Evolutionary conservation across 305 asterid species (phyloP).

Genomic region (Fraxinus baroniana): DNA sequence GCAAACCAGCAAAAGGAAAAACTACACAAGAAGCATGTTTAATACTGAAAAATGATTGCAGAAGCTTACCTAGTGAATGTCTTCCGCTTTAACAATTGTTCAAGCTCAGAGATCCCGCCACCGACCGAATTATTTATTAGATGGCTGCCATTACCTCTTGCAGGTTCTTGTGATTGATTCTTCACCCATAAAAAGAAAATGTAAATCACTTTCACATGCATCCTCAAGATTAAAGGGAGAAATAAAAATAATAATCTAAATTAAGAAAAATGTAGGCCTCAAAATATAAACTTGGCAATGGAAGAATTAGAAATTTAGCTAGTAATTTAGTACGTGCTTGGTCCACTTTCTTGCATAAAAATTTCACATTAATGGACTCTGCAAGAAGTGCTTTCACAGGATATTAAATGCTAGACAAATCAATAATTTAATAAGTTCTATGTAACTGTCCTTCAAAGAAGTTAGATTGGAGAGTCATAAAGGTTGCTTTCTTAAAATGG

Average conservation of each 20-base stretch:
- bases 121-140: slow-evolving; percentile 27
- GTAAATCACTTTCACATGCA: neutral
- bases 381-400: neutral
- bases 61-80: slow-evolving; percentile 61
- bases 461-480: neutral
- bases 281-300: neutral
- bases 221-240: neutral
- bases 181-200: slow-evolving; percentile 30
- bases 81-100: slow-evolving; percentile 67
- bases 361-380: neutral
- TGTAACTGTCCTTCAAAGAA: neutral
- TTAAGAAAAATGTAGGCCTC: neutral
- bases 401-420: neutral
- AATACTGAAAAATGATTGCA: neutral
- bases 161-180: slow-evolving; percentile 39
- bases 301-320: neutral
- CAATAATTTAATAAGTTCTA: neutral
- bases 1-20: neutral
- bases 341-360: neutral
- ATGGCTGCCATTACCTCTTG: slow-evolving; percentile 34
- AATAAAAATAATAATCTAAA: neutral
- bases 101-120: slow-evolving; percentile 59
- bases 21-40: neutral
- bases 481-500: neutral
- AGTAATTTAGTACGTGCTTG: neutral